Evolutionary conservation across 257 asterid genomes (phyloP).

Genomic region (Fraxinus anomala): DNA sequence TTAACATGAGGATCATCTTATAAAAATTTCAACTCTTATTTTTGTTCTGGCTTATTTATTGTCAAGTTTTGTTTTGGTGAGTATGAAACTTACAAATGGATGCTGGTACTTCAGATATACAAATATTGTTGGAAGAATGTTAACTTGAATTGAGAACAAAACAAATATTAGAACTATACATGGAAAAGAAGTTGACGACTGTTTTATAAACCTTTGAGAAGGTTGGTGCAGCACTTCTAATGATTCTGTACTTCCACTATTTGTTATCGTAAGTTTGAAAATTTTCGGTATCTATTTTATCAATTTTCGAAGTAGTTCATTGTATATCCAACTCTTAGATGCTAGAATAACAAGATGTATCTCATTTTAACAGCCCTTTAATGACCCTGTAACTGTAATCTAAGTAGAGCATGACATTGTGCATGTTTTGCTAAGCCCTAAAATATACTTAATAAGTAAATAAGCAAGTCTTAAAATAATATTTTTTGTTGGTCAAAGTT

Average conservation of each 20-base stretch:
- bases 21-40: not conserved
- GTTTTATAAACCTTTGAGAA: not conserved
- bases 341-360: constrained; percentile 1
- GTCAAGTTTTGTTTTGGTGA: not conserved
- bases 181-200: not conserved
- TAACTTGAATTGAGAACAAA: not conserved
- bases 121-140: not conserved
- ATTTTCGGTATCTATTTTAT: not conserved
- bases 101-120: not conserved
- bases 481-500: not conserved
- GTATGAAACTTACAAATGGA: not conserved
- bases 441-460: not conserved
- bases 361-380: constrained; percentile 10
- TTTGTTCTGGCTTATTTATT: constrained; percentile 13
- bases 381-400: not conserved
- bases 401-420: not conserved
- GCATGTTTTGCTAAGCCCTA: not conserved
- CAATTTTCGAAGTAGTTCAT: constrained; percentile 4
- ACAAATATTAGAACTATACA: not conserved
- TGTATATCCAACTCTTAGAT: not conserved
- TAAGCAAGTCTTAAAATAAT: not conserved
- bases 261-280: not conserved
- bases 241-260: not conserved
- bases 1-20: not conserved
- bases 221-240: not conserved